Conservation (phyloP, 139 green algal species). For the Volvox africanus region DNA sequence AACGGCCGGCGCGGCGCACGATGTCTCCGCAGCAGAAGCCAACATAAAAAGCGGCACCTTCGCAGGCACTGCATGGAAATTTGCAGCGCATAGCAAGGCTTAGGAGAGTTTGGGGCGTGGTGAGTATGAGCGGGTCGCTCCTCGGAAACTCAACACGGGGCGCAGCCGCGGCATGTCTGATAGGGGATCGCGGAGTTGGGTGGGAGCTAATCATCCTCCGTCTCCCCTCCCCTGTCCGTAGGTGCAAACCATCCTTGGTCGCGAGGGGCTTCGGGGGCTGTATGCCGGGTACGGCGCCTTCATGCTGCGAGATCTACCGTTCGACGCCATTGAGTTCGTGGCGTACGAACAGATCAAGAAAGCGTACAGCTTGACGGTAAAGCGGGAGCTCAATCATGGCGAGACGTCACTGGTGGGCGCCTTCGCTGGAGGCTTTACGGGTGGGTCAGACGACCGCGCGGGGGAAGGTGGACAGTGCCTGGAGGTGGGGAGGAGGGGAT, state of each 20-base stretch:
- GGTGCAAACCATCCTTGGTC: constrained; percentile 79
- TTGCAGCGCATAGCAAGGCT: background rate
- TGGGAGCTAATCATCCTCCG: no score
- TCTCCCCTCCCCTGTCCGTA: constrained; percentile 1
- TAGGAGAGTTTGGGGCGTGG: background rate
- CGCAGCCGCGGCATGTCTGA: no score
- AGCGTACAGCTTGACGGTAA: constrained; percentile 32
- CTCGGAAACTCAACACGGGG: no score
- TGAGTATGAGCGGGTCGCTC: no score
- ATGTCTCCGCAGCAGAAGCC: constrained; percentile 38
- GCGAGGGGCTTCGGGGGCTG: constrained; percentile 86
- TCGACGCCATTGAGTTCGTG: constrained; percentile 99
- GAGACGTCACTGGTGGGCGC: constrained; percentile 84
- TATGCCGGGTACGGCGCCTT: constrained; percentile 99
- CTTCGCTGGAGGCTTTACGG: constrained; percentile 85
- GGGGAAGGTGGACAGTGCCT: no score
- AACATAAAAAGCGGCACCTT: constrained; percentile 53
- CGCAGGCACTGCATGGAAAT: background rate
- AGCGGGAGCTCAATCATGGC: constrained; percentile 72
- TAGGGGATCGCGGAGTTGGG: no score
- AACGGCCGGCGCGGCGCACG: background rate
- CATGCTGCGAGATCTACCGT: constrained; percentile 96
- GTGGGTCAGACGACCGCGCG: constrained; percentile 24
- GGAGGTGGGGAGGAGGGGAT: no score
- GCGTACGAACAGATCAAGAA: constrained; percentile 87